Evolutionary conservation across 148 eudicot species (phyloP).

Genomic region (Polygonum aviculare): DNA sequence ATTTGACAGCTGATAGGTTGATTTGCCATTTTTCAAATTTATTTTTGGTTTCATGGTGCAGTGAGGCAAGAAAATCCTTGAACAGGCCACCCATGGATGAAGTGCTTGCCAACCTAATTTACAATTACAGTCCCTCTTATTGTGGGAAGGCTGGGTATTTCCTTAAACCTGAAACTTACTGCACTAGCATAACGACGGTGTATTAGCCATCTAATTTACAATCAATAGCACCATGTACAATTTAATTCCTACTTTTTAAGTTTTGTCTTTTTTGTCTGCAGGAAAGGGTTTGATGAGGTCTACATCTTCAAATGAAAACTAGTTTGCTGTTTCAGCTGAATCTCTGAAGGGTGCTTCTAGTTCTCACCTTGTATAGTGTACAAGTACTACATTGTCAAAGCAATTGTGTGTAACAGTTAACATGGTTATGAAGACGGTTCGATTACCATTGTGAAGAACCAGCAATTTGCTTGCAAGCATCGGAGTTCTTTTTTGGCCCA

Average conservation of each 20-base stretch:
- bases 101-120: constrained; percentile 76
- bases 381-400: background rate
- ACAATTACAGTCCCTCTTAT: constrained; percentile 84
- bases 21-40: background rate
- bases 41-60: constrained; percentile 25
- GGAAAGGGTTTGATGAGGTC: constrained; percentile 83
- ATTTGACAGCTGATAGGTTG: background rate
- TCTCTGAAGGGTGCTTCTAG: background rate
- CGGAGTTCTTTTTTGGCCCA: background rate
- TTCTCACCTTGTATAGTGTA: background rate
- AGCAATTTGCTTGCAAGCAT: background rate
- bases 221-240: constrained; percentile 62
- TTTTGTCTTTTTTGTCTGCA: constrained; percentile 17
- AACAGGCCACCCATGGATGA: constrained; percentile 50
- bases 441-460: background rate
- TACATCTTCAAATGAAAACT: constrained; percentile 41
- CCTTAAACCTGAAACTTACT: background rate
- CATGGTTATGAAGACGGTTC: background rate
- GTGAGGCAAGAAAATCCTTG: constrained; percentile 91
- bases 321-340: background rate
- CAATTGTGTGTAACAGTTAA: background rate
- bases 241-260: background rate
- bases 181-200: background rate
- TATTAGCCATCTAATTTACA: constrained; percentile 35
- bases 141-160: constrained; percentile 84